Conservation (phyloP, 2,329 filamentous ascomycete genomes). For the Allantophomopsis lycopodina region DNA sequence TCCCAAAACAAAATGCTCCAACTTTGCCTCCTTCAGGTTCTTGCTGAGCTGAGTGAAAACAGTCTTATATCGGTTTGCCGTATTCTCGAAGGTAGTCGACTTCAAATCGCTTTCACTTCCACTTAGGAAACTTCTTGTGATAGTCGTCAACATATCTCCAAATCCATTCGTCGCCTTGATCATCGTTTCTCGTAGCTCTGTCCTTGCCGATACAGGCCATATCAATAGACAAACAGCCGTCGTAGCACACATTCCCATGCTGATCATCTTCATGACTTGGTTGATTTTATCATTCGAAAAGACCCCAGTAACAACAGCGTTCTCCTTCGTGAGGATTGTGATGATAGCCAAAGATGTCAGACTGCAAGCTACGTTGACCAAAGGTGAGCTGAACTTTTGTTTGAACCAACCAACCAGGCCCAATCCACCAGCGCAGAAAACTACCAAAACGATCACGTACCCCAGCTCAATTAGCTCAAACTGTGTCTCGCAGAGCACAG, state of each 20-base stretch:
- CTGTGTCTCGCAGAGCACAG: slow-evolving; percentile 60
- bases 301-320: slow-evolving; percentile 67
- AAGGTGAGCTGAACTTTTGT: slow-evolving; percentile 60
- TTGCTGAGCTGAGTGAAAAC: slow-evolving; percentile 60
- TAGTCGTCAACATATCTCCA: slow-evolving; percentile 68
- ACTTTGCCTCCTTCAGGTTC: slow-evolving; percentile 72
- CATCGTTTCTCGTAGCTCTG: slow-evolving; percentile 59
- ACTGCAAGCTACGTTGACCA: slow-evolving; percentile 77
- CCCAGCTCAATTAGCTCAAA: slow-evolving; percentile 56
- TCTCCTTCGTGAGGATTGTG: slow-evolving; percentile 82
- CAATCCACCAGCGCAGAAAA: slow-evolving; percentile 77
- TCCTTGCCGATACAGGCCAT: slow-evolving; percentile 66
- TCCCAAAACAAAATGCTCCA: slow-evolving; percentile 75
- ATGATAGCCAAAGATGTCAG: slow-evolving; percentile 81
- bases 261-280: slow-evolving; percentile 71
- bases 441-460: slow-evolving; percentile 63
- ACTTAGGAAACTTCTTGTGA: slow-evolving; percentile 71
- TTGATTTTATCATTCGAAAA: slow-evolving; percentile 72
- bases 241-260: slow-evolving; percentile 62
- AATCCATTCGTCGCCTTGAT: slow-evolving; percentile 61
- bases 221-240: slow-evolving; percentile 65
- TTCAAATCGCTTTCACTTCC: slow-evolving; percentile 69
- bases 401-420: slow-evolving; percentile 85
- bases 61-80: slow-evolving; percentile 48
- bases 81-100: slow-evolving; percentile 48